Percentiles rank a stretch among this genome's conserved stretches.
phyloP scores from a whole-genome alignment of 2,329 filamentous ascomycete genomes.

The Apiospora koreana region DNA sequence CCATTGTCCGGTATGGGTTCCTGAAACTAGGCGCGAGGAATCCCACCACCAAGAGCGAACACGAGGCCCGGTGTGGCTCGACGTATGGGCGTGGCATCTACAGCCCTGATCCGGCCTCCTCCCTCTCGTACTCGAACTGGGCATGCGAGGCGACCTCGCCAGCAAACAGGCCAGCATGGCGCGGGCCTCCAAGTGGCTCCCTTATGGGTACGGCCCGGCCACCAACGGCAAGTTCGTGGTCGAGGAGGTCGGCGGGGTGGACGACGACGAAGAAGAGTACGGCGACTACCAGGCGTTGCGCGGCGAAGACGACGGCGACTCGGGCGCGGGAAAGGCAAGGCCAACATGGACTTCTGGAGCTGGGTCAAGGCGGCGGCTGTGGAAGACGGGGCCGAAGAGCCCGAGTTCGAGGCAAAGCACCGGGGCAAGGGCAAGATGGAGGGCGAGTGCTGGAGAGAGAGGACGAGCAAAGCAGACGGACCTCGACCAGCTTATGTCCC shows the following conservation, averaged over 20 bases:
- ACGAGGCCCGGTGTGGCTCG: constrained; percentile 36
- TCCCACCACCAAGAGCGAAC: constrained; percentile 27
- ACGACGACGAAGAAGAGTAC: constrained; percentile 44
- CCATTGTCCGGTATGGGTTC: constrained; percentile 46
- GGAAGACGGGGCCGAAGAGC: constrained; percentile 15
- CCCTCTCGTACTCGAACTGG: constrained; percentile 37
- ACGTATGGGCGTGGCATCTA: constrained; percentile 45
- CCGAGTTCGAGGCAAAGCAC: not conserved
- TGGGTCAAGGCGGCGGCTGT: constrained; percentile 25
- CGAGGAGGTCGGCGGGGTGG: constrained; percentile 44
- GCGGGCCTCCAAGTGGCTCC: constrained; percentile 46
- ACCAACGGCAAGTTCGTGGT: constrained; percentile 44
- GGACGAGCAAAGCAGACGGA: not conserved
- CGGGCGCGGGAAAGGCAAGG: not conserved
- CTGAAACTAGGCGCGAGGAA: constrained; percentile 36
- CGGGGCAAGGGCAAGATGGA: not conserved
- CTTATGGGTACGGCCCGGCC: constrained; percentile 46
- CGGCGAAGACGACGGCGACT: constrained; percentile 24
- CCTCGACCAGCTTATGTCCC: not conserved
- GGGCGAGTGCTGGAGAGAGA: constrained; percentile 19
- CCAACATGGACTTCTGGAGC: constrained; percentile 24
- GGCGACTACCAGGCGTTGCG: constrained; percentile 40
- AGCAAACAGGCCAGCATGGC: constrained; percentile 39
- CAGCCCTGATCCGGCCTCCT: constrained; percentile 40
- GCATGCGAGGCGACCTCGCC: constrained; percentile 29